Base-by-base conservation (phyloP, 1,139 yeast genomes). In the Suhomyces bokatorum region DNA sequence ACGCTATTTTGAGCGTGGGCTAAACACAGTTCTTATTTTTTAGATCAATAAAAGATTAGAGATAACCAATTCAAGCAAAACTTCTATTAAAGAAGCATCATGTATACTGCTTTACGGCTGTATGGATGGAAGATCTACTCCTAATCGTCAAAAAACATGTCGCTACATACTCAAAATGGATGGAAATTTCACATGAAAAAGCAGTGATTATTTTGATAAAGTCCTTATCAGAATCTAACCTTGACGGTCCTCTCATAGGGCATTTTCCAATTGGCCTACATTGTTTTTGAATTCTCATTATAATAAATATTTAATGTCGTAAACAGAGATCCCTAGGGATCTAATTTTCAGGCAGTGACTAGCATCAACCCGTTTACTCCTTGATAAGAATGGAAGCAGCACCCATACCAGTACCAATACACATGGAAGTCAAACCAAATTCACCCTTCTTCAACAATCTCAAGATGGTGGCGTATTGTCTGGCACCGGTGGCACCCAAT, bases 321-420 rank as follows among this genome's bases (percentile, higher is more conserved):
- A 35, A 22, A 28, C 16, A 15, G 28, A 7, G 33, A 36, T 15
- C 39, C 29, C 24, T 20, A n/a, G 22, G n/a, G 36, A 34, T 14
- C 16, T 16, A n/a, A 15, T 38, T 32, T 32, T 38, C 41, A 31
- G 17, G 33, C 15, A 20, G 16, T 40, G 42, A 16, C 44, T 40
- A 26, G 47, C 47, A 40, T 14, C 33, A 15, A 24, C 30, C 24
- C 12, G 35, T 42, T 49, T 67, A 84, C 70, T 88, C 97, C 62
- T 76, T 84, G 44, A 89, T 77, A 58, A 90, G 77, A 44, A 90
- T 73, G 26, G 95, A 86, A 44, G 98, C 98, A 43, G 97, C 97
- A 58, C 98, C 98, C 96, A 90, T 91, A 61, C 98, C 98, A 36
- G 97, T 89, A 63, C 98, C 98, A 56, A 91, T 85, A 74, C 98